Evolutionary conservation across 2,329 filamentous ascomycete genomes (phyloP).

Genomic region (Sporothrix mexicana): DNA sequence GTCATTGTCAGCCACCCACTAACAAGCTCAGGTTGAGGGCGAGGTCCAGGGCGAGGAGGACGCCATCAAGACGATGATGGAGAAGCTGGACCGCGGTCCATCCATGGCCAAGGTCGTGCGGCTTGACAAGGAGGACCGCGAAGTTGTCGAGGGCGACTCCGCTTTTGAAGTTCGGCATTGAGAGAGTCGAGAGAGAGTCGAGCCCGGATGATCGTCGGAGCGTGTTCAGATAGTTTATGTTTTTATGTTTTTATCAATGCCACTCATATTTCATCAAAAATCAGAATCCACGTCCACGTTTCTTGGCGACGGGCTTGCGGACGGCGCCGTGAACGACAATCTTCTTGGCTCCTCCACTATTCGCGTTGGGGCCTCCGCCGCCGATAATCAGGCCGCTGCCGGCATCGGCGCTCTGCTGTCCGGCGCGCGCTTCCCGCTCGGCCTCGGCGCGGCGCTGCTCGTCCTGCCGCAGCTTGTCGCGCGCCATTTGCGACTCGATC

Average conservation of each 20-base stretch:
- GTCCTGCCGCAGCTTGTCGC: constrained; percentile 75
- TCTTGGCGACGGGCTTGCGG: constrained; percentile 64
- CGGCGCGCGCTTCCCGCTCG: constrained; percentile 49
- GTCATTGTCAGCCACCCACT: not conserved
- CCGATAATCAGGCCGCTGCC: constrained; percentile 47
- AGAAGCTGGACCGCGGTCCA: constrained; percentile 77
- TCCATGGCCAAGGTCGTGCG: constrained; percentile 73
- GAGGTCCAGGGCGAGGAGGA: constrained; percentile 80
- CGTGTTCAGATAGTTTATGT: not conserved
- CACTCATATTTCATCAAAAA: not conserved
- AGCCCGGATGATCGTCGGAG: not conserved
- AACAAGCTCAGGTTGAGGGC: constrained; percentile 72
- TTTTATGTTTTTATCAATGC: too few relatives aligned
- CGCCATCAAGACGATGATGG: constrained; percentile 70
- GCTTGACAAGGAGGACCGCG: constrained; percentile 72
- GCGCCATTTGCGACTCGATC: constrained; percentile 89
- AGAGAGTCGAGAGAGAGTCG: not conserved
- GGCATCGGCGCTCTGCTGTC: constrained; percentile 50
- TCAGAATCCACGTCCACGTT: constrained; percentile 60
- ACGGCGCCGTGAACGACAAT: constrained; percentile 67
- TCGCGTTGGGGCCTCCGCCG: constrained; percentile 29
- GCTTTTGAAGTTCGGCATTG: constrained; percentile 63
- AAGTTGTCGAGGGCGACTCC: constrained; percentile 69
- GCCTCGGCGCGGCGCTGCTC: constrained; percentile 59
- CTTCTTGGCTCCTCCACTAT: constrained; percentile 55